Evolutionary conservation across 805 yeast genomes (phyloP).

Genomic region (Yarrowia hollandica): DNA sequence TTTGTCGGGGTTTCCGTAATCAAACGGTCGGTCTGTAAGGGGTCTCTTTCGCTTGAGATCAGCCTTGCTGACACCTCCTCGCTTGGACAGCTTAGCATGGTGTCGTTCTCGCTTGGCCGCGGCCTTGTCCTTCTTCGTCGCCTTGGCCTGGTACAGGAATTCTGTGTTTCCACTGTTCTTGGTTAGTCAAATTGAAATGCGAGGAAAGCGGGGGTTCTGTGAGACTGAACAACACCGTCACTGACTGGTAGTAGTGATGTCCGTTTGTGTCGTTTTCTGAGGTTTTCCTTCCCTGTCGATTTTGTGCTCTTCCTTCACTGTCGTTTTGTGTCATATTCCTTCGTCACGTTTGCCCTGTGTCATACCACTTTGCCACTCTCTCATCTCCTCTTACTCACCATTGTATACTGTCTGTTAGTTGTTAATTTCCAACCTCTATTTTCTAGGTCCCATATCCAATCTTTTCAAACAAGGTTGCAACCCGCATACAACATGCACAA

Average conservation of each 20-base stretch:
- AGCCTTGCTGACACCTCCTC: slow-evolving; percentile 11
- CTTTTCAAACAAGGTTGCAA: background rate
- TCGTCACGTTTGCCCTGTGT: no score
- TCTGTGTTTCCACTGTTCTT: slow-evolving; percentile 3
- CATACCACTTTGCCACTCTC: no score
- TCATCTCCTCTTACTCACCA: slow-evolving; percentile 17
- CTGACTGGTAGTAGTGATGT: no score
- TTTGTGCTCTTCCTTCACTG: no score
- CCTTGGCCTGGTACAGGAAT: slow-evolving; percentile 19
- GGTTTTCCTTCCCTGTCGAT: no score
- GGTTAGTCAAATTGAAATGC: no score
- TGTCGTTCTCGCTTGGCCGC: slow-evolving; percentile 16
- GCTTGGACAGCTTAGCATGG: slow-evolving; percentile 1
- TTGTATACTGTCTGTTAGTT: background rate
- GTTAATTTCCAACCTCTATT: background rate
- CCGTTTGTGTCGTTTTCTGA: no score
- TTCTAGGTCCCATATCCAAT: background rate
- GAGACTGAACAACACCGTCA: no score
- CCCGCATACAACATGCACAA: background rate
- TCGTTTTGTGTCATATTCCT: no score
- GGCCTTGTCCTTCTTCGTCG: slow-evolving; percentile 20
- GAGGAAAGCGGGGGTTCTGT: no score
- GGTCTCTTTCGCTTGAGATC: slow-evolving; percentile 5
- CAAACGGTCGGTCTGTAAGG: slow-evolving; percentile 4
- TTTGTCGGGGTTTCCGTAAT: slow-evolving; percentile 20